Percentiles rank a stretch among this genome's conserved stretches.
phyloP scores from a whole-genome alignment of 257 asterid genomes.

The Salvia hispanica region DNA sequence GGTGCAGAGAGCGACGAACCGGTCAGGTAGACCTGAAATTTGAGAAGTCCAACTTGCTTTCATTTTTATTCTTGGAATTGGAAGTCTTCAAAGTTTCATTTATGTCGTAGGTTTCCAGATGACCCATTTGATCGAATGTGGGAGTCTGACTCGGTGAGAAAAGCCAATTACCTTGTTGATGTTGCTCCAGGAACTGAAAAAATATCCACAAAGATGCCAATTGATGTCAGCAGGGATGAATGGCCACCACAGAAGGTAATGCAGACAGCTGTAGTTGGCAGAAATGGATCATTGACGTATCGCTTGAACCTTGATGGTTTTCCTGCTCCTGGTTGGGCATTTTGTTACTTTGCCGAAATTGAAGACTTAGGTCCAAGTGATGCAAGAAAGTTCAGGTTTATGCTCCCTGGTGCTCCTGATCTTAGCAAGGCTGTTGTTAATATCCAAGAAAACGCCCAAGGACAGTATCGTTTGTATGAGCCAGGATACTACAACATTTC shows the following conservation, averaged over 20 bases:
- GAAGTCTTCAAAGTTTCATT: slow-evolving; percentile 4
- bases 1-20: slow-evolving; percentile 80
- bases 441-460: slow-evolving; percentile 93
- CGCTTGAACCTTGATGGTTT: slow-evolving; percentile 94
- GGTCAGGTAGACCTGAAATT: slow-evolving; percentile 57
- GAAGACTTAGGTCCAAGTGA: slow-evolving; percentile 69
- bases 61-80: slow-evolving; percentile 1
- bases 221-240: slow-evolving; percentile 62
- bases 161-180: slow-evolving; percentile 93
- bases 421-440: slow-evolving; percentile 78
- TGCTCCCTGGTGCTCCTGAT: slow-evolving; percentile 72
- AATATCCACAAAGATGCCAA: slow-evolving; percentile 71
- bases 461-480: slow-evolving; percentile 82
- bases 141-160: slow-evolving; percentile 77
- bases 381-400: slow-evolving; percentile 71
- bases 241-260: slow-evolving; percentile 88
- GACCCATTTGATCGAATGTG: slow-evolving; percentile 96
- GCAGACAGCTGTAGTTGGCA: slow-evolving; percentile 99
- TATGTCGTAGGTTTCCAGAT: slow-evolving; percentile 72
- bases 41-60: not conserved
- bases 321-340: slow-evolving; percentile 95
- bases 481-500: slow-evolving; percentile 86
- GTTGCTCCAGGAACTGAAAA: slow-evolving; percentile 92
- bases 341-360: slow-evolving; percentile 86
- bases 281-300: slow-evolving; percentile 84